These are phyloP conservation scores for Acacia melanoxylon DNA, from an alignment of 306 rosid genomes.

Conservation along the genomic window DNA sequence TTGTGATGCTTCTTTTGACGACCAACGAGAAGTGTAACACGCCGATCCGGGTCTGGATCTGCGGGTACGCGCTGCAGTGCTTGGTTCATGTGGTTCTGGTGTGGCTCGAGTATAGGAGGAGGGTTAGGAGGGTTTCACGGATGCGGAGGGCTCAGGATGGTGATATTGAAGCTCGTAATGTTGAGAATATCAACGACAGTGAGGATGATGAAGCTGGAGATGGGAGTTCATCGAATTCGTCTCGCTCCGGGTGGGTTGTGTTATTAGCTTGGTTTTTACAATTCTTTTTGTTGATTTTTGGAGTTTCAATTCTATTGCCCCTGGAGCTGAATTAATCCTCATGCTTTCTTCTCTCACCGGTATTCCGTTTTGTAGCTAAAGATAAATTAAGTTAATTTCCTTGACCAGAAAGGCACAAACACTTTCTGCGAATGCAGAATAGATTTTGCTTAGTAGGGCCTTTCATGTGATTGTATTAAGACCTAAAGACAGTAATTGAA, in stretches of 20 bases:
- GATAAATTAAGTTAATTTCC: background rate
- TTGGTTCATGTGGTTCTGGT: slow-evolving; percentile 78
- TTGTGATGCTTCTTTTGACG: slow-evolving; percentile 62
- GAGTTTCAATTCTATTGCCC: slow-evolving; percentile 1
- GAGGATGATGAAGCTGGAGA: slow-evolving; percentile 43
- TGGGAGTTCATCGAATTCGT: slow-evolving; percentile 30
- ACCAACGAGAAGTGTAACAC: slow-evolving; percentile 54
- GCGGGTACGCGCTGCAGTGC: slow-evolving; percentile 83
- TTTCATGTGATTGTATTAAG: background rate
- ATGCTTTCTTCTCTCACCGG: slow-evolving; percentile 6
- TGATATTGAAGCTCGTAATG: slow-evolving; percentile 35
- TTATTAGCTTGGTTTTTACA: background rate
- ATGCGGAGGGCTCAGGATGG: slow-evolving; percentile 35
- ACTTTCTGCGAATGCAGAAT: background rate
- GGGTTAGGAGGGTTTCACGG: slow-evolving; percentile 41
- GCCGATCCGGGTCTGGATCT: slow-evolving; percentile 85
- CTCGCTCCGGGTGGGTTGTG: slow-evolving; percentile 50
- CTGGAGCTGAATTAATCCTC: background rate
- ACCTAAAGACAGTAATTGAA: background rate
- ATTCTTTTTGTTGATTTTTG: background rate
- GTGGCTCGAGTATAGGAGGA: slow-evolving; percentile 70
- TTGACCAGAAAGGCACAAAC: background rate
- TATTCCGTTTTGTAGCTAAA: slow-evolving; percentile 1
- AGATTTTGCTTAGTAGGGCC: background rate
- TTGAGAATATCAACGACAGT: slow-evolving; percentile 37